These are phyloP conservation scores for Cymbopogon citratus DNA, from an alignment of 176 grass and related monocot genomes.

Conservation along the genomic window DNA sequence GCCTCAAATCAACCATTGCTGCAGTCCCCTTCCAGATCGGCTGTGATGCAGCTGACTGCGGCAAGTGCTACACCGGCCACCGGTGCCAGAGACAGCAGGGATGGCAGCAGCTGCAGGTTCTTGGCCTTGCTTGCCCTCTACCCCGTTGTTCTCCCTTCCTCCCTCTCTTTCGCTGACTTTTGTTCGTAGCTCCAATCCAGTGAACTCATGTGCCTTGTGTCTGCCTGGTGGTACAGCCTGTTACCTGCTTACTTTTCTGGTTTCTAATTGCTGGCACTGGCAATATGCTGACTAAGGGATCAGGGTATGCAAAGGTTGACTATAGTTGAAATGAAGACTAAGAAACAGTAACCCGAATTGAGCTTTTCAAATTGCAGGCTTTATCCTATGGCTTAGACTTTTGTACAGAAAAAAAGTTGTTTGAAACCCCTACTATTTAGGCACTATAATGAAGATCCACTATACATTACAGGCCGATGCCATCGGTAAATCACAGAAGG, in stretches of 20 bases:
- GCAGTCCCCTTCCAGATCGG: too few species aligned
- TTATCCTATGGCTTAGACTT: background rate
- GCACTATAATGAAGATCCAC: too few species aligned
- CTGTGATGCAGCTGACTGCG: background rate
- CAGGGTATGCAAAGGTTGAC: background rate
- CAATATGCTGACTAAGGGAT: background rate
- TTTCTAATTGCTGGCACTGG: background rate
- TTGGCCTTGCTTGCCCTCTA: background rate
- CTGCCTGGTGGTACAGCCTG: background rate
- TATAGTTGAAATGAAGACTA: too few species aligned
- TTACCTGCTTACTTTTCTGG: background rate
- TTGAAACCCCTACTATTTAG: too few species aligned
- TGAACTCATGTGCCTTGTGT: too few species aligned
- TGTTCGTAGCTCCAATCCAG: too few species aligned
- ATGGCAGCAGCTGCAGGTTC: background rate
- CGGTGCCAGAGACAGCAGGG: background rate
- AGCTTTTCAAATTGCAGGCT: background rate
- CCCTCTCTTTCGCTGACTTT: background rate
- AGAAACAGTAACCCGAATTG: background rate
- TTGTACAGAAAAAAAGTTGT: background rate
- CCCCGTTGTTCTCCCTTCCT: background rate
- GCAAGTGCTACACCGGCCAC: background rate
- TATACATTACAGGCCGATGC: too few species aligned
- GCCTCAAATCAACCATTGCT: background rate
- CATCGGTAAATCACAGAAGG: too few species aligned